Percentiles rank a stretch among this genome's conserved stretches.
Evolutionary conservation across 805 yeast species (phyloP).

Genomic region (Yarrowia porcina): DNA sequence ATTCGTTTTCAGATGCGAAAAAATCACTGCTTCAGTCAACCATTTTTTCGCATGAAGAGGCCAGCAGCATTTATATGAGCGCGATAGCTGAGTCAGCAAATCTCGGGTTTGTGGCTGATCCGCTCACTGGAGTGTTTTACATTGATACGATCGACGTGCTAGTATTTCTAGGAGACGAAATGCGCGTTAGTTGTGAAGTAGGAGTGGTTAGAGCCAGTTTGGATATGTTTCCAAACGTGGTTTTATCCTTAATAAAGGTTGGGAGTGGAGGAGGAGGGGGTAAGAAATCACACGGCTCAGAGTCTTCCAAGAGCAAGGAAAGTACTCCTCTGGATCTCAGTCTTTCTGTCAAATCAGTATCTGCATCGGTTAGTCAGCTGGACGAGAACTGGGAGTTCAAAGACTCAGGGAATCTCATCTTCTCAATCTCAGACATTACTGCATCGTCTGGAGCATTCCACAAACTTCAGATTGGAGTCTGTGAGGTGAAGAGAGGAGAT

Average conservation of each 20-base stretch:
- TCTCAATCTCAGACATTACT: not conserved
- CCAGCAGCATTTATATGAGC: constrained; percentile 75
- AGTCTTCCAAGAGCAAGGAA: too few species aligned
- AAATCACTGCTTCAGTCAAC: constrained; percentile 44
- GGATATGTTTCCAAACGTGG: constrained; percentile 1
- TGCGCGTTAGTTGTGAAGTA: not conserved
- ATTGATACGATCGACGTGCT: not conserved
- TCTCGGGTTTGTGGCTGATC: not conserved
- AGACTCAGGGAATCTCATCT: not conserved
- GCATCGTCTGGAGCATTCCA: not conserved
- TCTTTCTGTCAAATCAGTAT: not conserved
- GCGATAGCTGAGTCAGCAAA: constrained; percentile 47
- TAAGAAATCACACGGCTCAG: not conserved
- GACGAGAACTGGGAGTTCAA: not conserved
- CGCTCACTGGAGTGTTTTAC: not conserved
- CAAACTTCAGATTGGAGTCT: constrained; percentile 1
- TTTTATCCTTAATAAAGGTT: not conserved
- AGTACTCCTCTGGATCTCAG: not conserved
- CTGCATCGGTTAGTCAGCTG: not conserved
- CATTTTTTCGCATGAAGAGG: constrained; percentile 64
- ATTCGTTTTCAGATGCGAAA: constrained; percentile 29
- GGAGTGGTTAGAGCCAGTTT: constrained; percentile 1
- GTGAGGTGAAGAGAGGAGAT: not conserved
- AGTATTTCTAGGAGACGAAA: not conserved
- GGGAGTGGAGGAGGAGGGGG: not conserved